Base-by-base conservation (phyloP, 345 rosid genomes). In the Angophora floribunda region DNA sequence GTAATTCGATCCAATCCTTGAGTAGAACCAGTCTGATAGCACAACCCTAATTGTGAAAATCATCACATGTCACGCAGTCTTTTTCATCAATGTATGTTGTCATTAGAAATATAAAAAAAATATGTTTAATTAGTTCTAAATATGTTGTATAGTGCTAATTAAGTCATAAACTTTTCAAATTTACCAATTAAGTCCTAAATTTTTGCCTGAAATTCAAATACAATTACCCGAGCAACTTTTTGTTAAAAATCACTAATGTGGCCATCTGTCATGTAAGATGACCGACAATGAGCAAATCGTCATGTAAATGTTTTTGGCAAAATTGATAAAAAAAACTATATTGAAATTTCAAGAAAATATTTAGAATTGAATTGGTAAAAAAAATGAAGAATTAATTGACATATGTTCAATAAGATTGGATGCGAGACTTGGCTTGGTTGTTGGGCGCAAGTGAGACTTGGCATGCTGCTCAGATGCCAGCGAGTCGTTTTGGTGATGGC, bases 1-100 rank as follows among this genome's bases (percentile, higher is more conserved):
- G 28, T 21, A 55, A 12, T 22, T 0, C 0, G 0, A 55, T 55
- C 61, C 2, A 0, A 0, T 8, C 9, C 61, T 0, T 0, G 0
- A 55, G 22, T 55, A 55, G 12, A 55, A 55, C 19, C 7, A 4
- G 9, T 53, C 57, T 0, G 7, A 53, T 55, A 21, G 28, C 61
- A 55, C 2, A 0, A 1, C 12, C 5, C 2, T 52, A 52, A 52
- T 52, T 17, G 24, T 52, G n/a, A 52, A 52, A 52, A 52, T 52
- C 57, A 52, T 52, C 12, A 28, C 4, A 2, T 61, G 14, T 28
- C 1, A 2, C 2, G 1, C 1, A 4, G 3, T 67, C 1, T 67
- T 7, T 61, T 28, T 61, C 0, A 30, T 30, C 17, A 15, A 67
- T 15, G 1, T 1, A 14, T 4, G 8, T 14, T 14, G 11, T 67